Evolutionary conservation across 192 early-diverging fungal species (phyloP).

Genomic region (Ambispora gerdemannii): DNA sequence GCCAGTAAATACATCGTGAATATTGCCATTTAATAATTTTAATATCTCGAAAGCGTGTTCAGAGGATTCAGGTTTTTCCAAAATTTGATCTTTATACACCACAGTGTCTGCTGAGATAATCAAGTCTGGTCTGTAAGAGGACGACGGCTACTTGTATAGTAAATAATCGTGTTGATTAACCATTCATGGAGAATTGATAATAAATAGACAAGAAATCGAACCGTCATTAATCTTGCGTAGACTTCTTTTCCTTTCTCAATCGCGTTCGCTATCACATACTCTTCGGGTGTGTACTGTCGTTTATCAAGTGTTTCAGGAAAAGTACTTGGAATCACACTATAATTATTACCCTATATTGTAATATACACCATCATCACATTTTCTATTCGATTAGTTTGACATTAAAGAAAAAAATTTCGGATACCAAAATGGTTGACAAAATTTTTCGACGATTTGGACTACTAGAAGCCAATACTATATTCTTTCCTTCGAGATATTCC

Average conservation of each 20-base stretch:
- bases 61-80: slow-evolving; percentile 74
- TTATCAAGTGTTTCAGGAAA: slow-evolving; percentile 82
- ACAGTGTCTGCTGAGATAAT: slow-evolving; percentile 87
- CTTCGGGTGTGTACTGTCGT: slow-evolving; percentile 49
- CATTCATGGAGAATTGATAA: too few species aligned
- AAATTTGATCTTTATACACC: slow-evolving; percentile 60
- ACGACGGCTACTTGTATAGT: too few species aligned
- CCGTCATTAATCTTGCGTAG: slow-evolving; percentile 51
- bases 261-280: slow-evolving; percentile 74
- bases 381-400: neutral
- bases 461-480: slow-evolving; percentile 71
- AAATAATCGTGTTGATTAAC: too few species aligned
- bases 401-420: slow-evolving; percentile 3
- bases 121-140: too few species aligned
- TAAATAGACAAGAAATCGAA: too few species aligned
- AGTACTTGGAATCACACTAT: slow-evolving; percentile 63
- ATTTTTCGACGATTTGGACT: slow-evolving; percentile 82
- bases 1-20: slow-evolving; percentile 75
- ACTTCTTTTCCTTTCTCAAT: slow-evolving; percentile 69
- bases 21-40: slow-evolving; percentile 50
- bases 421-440: slow-evolving; percentile 47
- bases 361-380: neutral
- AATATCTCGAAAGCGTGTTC: slow-evolving; percentile 65
- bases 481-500: slow-evolving; percentile 40
- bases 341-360: slow-evolving; percentile 52